phyloP scores from a whole-genome alignment of 1,284 basidiomycete species.

The Phellopilus nigrolimitatus region DNA sequence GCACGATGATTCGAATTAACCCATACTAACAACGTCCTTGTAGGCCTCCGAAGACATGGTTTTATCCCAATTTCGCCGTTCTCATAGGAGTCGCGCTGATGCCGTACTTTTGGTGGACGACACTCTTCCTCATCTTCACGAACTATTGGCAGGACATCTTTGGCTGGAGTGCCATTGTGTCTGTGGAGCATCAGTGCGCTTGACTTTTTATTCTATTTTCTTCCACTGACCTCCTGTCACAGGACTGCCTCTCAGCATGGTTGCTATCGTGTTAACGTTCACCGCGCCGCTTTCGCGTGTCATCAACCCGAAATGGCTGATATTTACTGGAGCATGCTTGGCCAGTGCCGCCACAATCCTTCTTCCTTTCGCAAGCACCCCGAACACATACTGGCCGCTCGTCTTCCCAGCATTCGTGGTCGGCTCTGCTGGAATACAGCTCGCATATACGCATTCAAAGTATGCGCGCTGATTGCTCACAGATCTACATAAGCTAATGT shows the following conservation, averaged over 20 bases:
- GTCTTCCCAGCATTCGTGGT: conserved; percentile 26
- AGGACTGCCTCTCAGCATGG: conserved; percentile 11
- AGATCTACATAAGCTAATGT: not conserved
- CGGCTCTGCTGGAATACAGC: conserved; percentile 24
- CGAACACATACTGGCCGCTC: conserved; percentile 21
- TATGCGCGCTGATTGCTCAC: not conserved
- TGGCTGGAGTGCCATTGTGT: conserved; percentile 31
- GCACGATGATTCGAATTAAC: not conserved
- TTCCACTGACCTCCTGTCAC: not conserved
- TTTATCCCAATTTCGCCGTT: conserved; percentile 35
- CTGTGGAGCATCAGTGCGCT: conserved; percentile 32
- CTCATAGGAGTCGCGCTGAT: conserved; percentile 34
- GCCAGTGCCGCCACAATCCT: conserved; percentile 14
- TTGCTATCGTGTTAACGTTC: conserved; percentile 16
- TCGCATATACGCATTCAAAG: conserved; percentile 24
- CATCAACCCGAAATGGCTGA: conserved; percentile 19
- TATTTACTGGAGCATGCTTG: conserved; percentile 17
- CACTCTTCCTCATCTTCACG: conserved; percentile 29
- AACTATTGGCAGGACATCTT: conserved; percentile 35
- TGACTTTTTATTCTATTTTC: not conserved
- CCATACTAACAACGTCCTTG: not conserved
- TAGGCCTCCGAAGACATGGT: conserved; percentile 38
- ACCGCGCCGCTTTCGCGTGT: conserved; percentile 11
- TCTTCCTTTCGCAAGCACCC: conserved; percentile 18
- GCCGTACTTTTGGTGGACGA: conserved; percentile 37